phyloP scores from a whole-genome alignment of 1,139 yeast species.

The Saccharomycopsis crataegensis region DNA sequence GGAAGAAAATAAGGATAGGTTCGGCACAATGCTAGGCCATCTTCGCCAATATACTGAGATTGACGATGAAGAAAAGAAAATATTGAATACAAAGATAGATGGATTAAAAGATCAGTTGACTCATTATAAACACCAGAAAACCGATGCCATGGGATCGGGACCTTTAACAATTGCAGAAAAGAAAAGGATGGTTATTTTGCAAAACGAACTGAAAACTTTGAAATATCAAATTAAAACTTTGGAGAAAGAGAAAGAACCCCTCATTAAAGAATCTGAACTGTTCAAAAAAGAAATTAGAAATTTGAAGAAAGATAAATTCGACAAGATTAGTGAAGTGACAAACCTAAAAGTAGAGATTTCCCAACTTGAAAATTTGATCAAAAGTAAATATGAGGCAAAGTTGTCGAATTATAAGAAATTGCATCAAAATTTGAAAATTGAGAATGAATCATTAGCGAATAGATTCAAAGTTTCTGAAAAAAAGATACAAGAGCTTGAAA shows the following conservation, averaged over 20 bases:
- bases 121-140: constrained; percentile 1
- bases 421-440: constrained; percentile 6
- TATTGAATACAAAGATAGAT: constrained; percentile 3
- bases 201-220: constrained; percentile 11
- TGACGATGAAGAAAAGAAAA: constrained; percentile 12
- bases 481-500: not conserved
- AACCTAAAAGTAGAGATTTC: constrained; percentile 8
- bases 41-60: constrained; percentile 14
- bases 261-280: constrained; percentile 6
- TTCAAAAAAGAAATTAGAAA: constrained; percentile 9
- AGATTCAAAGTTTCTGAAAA: constrained; percentile 4
- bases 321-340: constrained; percentile 15
- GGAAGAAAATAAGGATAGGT: not conserved
- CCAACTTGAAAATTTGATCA: constrained; percentile 9
- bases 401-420: constrained; percentile 7
- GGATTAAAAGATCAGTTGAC: constrained; percentile 9
- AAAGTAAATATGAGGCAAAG: constrained; percentile 4
- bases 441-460: constrained; percentile 4
- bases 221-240: constrained; percentile 12
- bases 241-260: constrained; percentile 12
- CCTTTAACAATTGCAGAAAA: not conserved
- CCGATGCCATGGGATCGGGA: not conserved
- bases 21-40: constrained; percentile 7
- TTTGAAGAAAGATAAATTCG: constrained; percentile 17
- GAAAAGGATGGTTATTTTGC: not conserved